Evolutionary conservation across 2,329 filamentous ascomycete species (phyloP), one percentile per base, ranked within the genome.

Genomic region (Salinomyces thailandicus): DNA sequence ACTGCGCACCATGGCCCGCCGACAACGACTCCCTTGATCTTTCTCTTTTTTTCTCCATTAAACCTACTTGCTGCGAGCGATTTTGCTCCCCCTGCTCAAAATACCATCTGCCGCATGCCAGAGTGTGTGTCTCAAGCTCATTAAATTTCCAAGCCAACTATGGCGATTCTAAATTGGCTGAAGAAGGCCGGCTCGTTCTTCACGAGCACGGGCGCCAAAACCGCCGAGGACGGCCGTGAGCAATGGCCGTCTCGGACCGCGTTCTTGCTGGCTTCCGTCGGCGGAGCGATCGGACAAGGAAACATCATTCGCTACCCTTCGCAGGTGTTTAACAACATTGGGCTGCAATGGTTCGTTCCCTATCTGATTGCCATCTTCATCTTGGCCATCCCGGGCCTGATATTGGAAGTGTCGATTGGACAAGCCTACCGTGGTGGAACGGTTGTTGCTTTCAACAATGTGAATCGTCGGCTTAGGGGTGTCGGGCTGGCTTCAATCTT

Each of bases 321-420:
- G 0, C 67, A 72, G 26, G 65, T 74, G 3, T 76, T 72, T 63
- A 75, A 75, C 57, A 76, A 75, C 50, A 64, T 72, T 38, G 72
- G 72, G 1, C 59, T 75, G 4, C 72, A 75, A 48, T 76, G 72
- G 72, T 76, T 74, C 51, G 66, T 75, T n/a, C 72, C 73, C 12
- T 76, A 75, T 41, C 51, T 75, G 5, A 55, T 75, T 36, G 68
- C 68, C 5, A 63, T 76, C 18, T 70, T 73, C 42, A 53, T 75
- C 11, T 63, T 76, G 37, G 72, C 71, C 20, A 75, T 75, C 30
- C 72, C 72, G 0, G 63, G 66, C 1, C 61, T 76, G 26, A 64
- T 74, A 11, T 63, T 75, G 16, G 72, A 76, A 48, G 72, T 76
- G 30, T 52, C 63, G 1, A 62, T 67, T 28, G 65, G 65, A 24